A percentile compares a stretch with the other conserved stretches of the same genome.
Conservation (phyloP, 2,329 filamentous ascomycete genomes). For the Aspergillus hiratsukae region DNA sequence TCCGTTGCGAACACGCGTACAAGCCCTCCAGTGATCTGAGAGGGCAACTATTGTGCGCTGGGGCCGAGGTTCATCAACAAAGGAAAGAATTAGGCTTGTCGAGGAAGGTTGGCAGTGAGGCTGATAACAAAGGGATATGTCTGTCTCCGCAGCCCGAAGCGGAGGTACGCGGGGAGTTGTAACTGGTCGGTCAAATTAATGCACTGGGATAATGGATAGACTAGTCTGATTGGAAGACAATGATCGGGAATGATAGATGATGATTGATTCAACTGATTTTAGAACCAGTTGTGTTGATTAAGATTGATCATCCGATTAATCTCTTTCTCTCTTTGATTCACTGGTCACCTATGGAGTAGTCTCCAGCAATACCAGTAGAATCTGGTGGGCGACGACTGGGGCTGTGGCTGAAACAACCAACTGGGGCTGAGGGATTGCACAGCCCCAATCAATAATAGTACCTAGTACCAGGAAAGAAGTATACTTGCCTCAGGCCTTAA, state of each 20-base stretch:
- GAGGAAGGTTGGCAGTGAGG: conserved; percentile 3
- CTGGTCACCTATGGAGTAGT: not conserved
- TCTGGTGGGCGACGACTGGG: not conserved
- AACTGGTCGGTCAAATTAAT: not conserved
- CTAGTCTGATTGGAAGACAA: not conserved
- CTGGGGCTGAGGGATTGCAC: conserved; percentile 1
- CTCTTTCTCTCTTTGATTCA: not conserved
- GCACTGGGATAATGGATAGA: not conserved
- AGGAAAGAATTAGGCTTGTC: not conserved
- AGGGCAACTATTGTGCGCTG: conserved; percentile 17
- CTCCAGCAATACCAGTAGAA: not conserved
- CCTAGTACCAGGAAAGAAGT: not conserved
- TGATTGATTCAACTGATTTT: not conserved
- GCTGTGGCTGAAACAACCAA: conserved; percentile 1
- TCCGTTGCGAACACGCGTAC: conserved; percentile 26
- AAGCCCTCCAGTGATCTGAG: conserved; percentile 26
- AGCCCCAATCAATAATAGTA: conserved; percentile 4
- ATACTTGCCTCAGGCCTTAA: conserved; percentile 3
- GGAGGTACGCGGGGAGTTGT: conserved; percentile 4
- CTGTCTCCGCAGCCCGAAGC: conserved; percentile 16
- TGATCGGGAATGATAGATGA: not conserved
- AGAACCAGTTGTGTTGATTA: not conserved
- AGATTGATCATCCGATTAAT: not conserved
- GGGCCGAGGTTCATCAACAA: not conserved
- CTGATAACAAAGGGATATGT: conserved; percentile 13